Evolutionary conservation across 164 flowering plant species (phyloP).

Genomic region (Nymphaea thermarum): DNA sequence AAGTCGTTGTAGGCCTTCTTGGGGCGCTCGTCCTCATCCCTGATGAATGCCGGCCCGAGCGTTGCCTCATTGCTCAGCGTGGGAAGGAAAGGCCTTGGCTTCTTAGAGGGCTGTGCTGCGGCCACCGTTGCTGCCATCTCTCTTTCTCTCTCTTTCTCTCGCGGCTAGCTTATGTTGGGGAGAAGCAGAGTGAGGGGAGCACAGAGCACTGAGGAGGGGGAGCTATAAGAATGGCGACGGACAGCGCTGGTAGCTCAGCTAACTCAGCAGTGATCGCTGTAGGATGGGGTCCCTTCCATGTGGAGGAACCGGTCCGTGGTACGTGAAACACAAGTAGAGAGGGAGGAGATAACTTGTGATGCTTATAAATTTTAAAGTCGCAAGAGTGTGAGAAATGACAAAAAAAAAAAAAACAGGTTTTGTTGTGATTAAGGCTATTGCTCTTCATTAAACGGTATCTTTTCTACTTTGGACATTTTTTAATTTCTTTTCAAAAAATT

Average conservation of each 20-base stretch:
- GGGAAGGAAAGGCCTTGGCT: conserved; percentile 4
- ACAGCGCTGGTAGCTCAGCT: background rate
- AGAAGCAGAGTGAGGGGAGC: too few relatives aligned
- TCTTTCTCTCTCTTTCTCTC: background rate
- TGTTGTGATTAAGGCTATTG: too few relatives aligned
- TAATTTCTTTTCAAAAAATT: too few relatives aligned
- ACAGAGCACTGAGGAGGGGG: background rate
- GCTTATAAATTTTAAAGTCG: too few relatives aligned
- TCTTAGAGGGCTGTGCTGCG: background rate
- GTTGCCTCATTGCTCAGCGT: conserved; percentile 26
- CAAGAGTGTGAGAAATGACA: too few relatives aligned
- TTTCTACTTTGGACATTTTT: too few relatives aligned
- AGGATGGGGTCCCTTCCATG: too few relatives aligned
- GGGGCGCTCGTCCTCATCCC: conserved; percentile 87
- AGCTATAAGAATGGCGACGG: background rate
- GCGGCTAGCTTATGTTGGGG: background rate
- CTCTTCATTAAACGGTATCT: too few relatives aligned
- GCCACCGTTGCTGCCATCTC: background rate
- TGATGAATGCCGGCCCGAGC: conserved; percentile 38
- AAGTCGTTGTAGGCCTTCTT: conserved; percentile 61
- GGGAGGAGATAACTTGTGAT: too few relatives aligned
- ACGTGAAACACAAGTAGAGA: too few relatives aligned
- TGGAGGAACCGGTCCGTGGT: too few relatives aligned
- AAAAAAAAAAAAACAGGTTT: too few relatives aligned
- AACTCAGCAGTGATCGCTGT: background rate